A percentile compares a stretch with the other conserved stretches of the same genome.
Conservation (phyloP, 495 filamentous ascomycete genomes). For the Penicilliopsis zonata region DNA sequence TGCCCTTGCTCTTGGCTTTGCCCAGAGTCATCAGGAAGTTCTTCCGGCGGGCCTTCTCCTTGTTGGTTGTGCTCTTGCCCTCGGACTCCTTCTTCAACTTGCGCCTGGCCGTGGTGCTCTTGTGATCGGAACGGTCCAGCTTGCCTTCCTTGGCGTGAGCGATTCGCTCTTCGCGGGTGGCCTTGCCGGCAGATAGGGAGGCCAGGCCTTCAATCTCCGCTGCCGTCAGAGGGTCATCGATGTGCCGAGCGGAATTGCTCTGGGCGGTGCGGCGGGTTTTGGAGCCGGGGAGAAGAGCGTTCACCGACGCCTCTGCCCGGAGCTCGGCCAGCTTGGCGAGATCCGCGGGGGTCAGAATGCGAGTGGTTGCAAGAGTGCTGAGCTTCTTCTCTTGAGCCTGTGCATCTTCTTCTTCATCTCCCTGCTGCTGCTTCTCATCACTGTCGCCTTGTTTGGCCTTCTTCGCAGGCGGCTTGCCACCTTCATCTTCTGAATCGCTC, state of each 20-base stretch:
- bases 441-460: conserved; percentile 31
- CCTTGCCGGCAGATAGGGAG: conserved; percentile 56
- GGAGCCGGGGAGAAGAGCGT: conserved; percentile 40
- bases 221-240: conserved; percentile 75
- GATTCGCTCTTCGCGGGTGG: conserved; percentile 70
- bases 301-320: conserved; percentile 55
- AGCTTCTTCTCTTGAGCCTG: conserved; percentile 8
- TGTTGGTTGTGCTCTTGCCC: conserved; percentile 93
- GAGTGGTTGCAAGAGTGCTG: conserved; percentile 62
- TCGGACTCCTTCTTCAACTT: conserved; percentile 75
- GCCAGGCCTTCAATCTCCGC: conserved; percentile 69
- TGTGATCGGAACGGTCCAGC: conserved; percentile 59
- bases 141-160: conserved; percentile 68
- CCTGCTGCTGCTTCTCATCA: conserved; percentile 7
- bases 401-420: conserved; percentile 1
- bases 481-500: conserved; percentile 58
- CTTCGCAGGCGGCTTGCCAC: conserved; percentile 50
- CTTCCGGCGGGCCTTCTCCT: conserved; percentile 93
- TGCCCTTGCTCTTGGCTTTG: conserved; percentile 86
- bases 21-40: conserved; percentile 97
- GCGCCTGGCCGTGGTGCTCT: conserved; percentile 65
- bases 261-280: conserved; percentile 29
- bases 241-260: conserved; percentile 42
- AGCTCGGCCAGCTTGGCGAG: conserved; percentile 87
- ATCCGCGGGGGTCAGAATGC: conserved; percentile 85